Conservation (phyloP, 306 rosid genomes). For the Fragaria nilgerrensis region DNA sequence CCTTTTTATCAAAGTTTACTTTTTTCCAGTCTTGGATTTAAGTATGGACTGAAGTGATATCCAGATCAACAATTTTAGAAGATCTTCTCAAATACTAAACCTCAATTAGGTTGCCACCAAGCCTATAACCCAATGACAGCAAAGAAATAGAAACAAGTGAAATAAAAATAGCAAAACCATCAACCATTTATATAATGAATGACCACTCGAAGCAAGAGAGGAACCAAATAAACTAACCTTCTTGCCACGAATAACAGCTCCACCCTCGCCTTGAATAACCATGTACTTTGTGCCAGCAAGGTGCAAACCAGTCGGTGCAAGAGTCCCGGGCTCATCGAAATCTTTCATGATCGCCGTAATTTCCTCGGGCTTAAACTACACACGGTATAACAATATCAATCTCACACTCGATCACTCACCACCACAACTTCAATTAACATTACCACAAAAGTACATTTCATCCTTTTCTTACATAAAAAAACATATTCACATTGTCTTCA, state of each 20-base stretch:
- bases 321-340: conserved; percentile 67
- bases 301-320: conserved; percentile 74
- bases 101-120: neutral
- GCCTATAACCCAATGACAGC: neutral
- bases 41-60: neutral
- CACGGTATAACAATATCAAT: neutral
- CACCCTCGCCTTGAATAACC: conserved; percentile 83
- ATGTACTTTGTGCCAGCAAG: conserved; percentile 76
- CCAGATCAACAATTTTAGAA: neutral
- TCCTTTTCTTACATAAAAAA: neutral
- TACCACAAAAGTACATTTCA: neutral
- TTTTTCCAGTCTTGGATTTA: neutral
- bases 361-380: conserved; percentile 66
- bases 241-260: conserved; percentile 83
- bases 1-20: neutral
- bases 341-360: conserved; percentile 52
- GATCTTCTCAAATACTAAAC: neutral
- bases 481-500: neutral
- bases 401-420: neutral
- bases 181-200: neutral
- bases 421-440: neutral
- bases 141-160: neutral
- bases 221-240: conserved; percentile 46
- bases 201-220: neutral
- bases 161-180: neutral